These are phyloP conservation scores for Blastomyces gilchristii DNA, from an alignment of 2,329 filamentous ascomycete species.

Conservation along the genomic window DNA sequence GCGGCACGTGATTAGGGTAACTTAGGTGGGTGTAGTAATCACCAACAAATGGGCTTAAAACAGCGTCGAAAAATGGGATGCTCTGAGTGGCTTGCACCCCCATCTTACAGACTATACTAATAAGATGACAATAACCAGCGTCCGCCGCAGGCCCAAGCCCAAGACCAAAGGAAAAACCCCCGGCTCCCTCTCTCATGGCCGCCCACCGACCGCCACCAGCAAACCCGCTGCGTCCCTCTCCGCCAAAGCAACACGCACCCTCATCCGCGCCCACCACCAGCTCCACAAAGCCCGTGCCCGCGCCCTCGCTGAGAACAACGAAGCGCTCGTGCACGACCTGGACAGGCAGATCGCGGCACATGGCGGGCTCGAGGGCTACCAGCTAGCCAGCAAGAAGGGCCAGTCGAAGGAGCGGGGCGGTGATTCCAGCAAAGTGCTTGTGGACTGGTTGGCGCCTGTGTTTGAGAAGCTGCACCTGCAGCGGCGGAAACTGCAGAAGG, in stretches of 20 bases:
- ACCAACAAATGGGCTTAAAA: too few species aligned
- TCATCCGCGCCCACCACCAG: constrained; percentile 51
- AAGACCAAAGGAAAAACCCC: constrained; percentile 21
- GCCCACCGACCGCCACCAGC: constrained; percentile 33
- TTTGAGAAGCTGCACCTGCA: constrained; percentile 17
- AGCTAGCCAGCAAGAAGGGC: constrained; percentile 52
- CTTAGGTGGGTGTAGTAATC: too few species aligned
- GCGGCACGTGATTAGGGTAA: too few species aligned
- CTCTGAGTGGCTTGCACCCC: too few species aligned
- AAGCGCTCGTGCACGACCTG: constrained; percentile 34
- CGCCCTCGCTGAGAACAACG: constrained; percentile 40
- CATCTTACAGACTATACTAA: not conserved
- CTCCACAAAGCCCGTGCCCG: constrained; percentile 47
- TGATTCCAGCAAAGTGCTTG: constrained; percentile 51
- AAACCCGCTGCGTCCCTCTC: constrained; percentile 38
- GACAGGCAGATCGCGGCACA: constrained; percentile 43
- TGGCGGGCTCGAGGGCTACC: constrained; percentile 51
- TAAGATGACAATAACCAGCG: constrained; percentile 24
- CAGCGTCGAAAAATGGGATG: too few species aligned
- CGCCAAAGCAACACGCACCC: constrained; percentile 46
- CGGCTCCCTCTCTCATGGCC: constrained; percentile 35
- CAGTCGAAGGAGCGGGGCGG: constrained; percentile 52
- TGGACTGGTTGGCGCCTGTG: constrained; percentile 45
- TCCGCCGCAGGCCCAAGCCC: constrained; percentile 21
- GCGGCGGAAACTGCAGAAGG: not conserved